Base-by-base conservation (phyloP, 306 rosid genomes). In the Luffa aegyptiaca region DNA sequence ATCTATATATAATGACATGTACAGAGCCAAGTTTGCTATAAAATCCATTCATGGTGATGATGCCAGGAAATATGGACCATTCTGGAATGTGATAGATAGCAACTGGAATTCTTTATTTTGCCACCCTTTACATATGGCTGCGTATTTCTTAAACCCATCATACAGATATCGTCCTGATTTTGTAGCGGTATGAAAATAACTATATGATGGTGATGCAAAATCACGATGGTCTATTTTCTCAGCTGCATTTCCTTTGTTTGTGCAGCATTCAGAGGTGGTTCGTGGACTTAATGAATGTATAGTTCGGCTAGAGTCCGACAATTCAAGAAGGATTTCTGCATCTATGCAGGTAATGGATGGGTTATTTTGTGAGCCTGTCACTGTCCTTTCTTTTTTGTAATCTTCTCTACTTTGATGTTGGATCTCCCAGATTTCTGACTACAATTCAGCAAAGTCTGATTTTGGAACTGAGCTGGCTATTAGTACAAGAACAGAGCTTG, bases 381-480 rank as follows among this genome's bases (percentile, higher is more conserved):
- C 21, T 44, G 10, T 61, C 48, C 80, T 80, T 26, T 73, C 61
- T 77, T 49, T 81, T 41, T 3, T 59, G 42, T 26, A 77, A 64
- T 80, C 69, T 13, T 49, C 78, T 17, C 42, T 41, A 39, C 58
- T 49, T 80, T 77, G 79, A 57, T 45, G 68, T 61, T 80, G 81
- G 82, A 58, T 85, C 78, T 80, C 83, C 21, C 86, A 94, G 98
- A 91, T 94, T 81, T 79, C 95, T 83, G 97, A 91, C 80, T 94
- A 92, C 85, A 89, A 59, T 81, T 86, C 90, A 72, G 97, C 98
- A 8, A 91, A 91, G 85, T 90, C 93, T 62, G 98, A 94, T 88
- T 91, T 94, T 85, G 98, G 97, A 86, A 94, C 97, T 46, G 97
- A 94, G 84, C 90, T 94, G 88, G 98, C 98, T 77, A 85, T 94